A percentile compares a stretch with the other conserved stretches of the same genome.
phyloP scores from a whole-genome alignment of 495 filamentous ascomycete genomes.

The Penicillium cataractarum region DNA sequence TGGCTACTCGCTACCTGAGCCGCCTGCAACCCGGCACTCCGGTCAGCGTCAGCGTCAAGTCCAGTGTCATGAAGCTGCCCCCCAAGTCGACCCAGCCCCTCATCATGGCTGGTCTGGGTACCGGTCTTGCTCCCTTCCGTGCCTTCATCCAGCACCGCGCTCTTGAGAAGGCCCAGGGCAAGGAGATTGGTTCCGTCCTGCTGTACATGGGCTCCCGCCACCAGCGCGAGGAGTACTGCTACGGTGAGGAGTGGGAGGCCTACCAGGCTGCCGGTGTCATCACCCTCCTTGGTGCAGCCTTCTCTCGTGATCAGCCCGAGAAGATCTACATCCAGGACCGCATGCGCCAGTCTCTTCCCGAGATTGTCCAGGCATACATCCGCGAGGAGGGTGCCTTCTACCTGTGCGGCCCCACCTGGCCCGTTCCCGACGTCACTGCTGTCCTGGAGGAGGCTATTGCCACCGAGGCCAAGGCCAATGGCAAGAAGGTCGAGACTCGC shows the following conservation, averaged over 20 bases:
- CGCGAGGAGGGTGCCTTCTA: conserved; percentile 91
- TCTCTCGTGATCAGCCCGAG: conserved; percentile 94
- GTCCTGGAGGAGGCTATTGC: conserved; percentile 93
- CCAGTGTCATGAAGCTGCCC: conserved; percentile 97
- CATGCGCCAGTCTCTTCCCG: conserved; percentile 85
- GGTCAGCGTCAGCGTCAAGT: conserved; percentile 91
- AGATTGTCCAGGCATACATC: conserved; percentile 89
- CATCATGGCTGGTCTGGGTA: conserved; percentile 99
- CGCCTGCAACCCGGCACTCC: conserved; percentile 70
- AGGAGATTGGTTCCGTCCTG: conserved; percentile 89
- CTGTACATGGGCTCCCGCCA: conserved; percentile 97
- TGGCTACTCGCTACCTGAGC: conserved; percentile 87
- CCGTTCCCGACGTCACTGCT: conserved; percentile 95
- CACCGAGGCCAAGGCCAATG: conserved; percentile 65
- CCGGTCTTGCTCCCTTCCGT: conserved; percentile 94
- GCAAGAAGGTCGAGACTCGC: conserved; percentile 80
- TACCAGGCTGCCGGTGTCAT: conserved; percentile 95
- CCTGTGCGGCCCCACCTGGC: conserved; percentile 97
- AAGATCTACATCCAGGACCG: conserved; percentile 99
- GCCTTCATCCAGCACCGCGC: conserved; percentile 98
- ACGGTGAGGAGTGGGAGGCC: conserved; percentile 99
- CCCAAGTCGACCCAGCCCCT: conserved; percentile 81
- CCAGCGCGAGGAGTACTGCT: conserved; percentile 97
- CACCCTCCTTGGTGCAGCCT: conserved; percentile 89
- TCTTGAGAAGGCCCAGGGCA: conserved; percentile 92